Percentiles rank a stretch among this genome's conserved stretches.
phyloP scores from a whole-genome alignment of 2,329 filamentous ascomycete species.

The Alternaria novae-zelandiae region DNA sequence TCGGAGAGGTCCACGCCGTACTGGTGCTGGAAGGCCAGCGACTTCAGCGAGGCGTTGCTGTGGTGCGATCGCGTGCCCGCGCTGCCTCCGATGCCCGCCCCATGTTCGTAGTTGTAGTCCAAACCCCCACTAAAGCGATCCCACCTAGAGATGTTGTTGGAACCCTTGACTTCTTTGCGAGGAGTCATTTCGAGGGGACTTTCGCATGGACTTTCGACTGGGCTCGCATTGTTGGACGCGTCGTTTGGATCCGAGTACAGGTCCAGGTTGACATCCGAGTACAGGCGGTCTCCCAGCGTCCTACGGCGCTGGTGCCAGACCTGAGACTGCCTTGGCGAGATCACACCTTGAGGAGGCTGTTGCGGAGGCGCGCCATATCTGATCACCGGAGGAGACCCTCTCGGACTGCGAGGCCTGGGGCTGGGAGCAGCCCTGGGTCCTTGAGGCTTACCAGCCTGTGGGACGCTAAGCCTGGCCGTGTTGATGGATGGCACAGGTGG shows the following conservation, averaged over 20 bases:
- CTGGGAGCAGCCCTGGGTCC: constrained; percentile 5
- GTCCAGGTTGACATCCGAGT: constrained; percentile 15
- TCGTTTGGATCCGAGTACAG: background rate
- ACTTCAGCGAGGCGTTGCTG: constrained; percentile 39
- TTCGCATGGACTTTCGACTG: background rate
- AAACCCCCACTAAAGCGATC: constrained; percentile 49
- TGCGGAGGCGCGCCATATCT: constrained; percentile 17
- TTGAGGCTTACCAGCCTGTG: constrained; percentile 12
- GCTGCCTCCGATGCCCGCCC: constrained; percentile 44
- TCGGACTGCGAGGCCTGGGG: constrained; percentile 21
- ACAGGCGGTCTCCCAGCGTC: constrained; percentile 37
- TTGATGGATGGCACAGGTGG: constrained; percentile 38
- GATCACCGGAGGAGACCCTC: constrained; percentile 25
- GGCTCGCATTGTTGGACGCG: background rate
- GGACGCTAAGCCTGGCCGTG: constrained; percentile 12
- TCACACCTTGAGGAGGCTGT: constrained; percentile 15
- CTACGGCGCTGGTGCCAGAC: constrained; percentile 40
- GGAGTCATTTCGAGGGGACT: background rate
- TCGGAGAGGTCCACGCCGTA: constrained; percentile 44
- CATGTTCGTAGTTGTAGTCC: constrained; percentile 44
- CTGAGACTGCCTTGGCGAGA: constrained; percentile 37
- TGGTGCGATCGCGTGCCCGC: constrained; percentile 44
- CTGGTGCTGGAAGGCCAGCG: constrained; percentile 35
- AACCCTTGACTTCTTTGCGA: background rate
- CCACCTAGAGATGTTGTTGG: constrained; percentile 12